Evolutionary conservation across 2,329 filamentous ascomycete species (phyloP).

Genomic region (Huntiella abstrusa): DNA sequence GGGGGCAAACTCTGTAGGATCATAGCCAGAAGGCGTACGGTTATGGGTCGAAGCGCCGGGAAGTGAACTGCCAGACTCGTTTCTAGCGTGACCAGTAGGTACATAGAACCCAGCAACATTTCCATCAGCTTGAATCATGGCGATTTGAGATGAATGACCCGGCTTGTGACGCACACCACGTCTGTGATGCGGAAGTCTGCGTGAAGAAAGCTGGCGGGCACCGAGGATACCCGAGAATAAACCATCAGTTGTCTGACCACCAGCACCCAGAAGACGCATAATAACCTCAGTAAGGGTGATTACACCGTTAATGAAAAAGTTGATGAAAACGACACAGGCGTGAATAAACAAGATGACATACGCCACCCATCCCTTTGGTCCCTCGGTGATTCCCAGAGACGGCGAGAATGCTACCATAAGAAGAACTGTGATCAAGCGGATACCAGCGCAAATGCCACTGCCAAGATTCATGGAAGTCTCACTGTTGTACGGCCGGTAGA

Average conservation of each 20-base stretch:
- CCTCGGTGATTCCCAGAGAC: conserved; percentile 57
- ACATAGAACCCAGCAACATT: conserved; percentile 41
- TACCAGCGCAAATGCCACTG: conserved; percentile 62
- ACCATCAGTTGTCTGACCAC: conserved; percentile 63
- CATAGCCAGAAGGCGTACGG: conserved; percentile 36
- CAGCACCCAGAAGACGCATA: conserved; percentile 65
- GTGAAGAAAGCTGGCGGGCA: conserved; percentile 60
- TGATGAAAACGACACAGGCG: conserved; percentile 66
- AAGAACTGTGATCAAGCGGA: conserved; percentile 59
- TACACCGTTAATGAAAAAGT: conserved; percentile 80
- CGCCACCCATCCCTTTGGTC: conserved; percentile 81
- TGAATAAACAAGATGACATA: conserved; percentile 82
- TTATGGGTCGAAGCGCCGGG: conserved; percentile 21
- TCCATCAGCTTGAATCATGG: conserved; percentile 55
- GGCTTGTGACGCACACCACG: conserved; percentile 41
- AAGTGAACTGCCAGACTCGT: conserved; percentile 42
- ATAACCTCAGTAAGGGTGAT: conserved; percentile 81
- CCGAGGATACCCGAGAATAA: conserved; percentile 70
- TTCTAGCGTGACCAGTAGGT: conserved; percentile 35
- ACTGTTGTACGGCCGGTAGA: conserved; percentile 75
- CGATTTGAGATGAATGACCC: conserved; percentile 66
- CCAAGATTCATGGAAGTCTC: conserved; percentile 97
- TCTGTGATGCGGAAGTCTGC: conserved; percentile 45
- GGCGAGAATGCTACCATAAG: conserved; percentile 73
- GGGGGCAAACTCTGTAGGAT: conserved; percentile 29